These are phyloP conservation scores for Suillus fuscotomentosus DNA, from an alignment of 768 basidiomycete species.

Conservation along the genomic window DNA sequence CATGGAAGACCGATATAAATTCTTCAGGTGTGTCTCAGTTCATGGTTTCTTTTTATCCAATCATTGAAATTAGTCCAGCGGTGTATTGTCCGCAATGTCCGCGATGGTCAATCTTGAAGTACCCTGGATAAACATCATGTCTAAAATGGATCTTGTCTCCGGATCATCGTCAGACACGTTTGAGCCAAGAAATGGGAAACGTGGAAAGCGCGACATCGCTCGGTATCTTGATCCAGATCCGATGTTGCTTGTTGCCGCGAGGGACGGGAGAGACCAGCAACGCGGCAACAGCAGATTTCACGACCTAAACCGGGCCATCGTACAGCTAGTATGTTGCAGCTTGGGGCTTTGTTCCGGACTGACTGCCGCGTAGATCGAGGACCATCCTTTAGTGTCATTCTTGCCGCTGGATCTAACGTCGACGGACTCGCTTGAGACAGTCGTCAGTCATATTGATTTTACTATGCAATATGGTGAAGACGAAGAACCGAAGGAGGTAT, in stretches of 20 bases:
- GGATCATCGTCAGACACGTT: conserved; percentile 34
- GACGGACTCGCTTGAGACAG: conserved; percentile 84
- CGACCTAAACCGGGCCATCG: conserved; percentile 91
- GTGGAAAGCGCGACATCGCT: conserved; percentile 77
- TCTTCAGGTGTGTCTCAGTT: conserved; percentile 67
- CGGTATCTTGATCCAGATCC: conserved; percentile 98
- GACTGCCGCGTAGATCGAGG: conserved; percentile 73
- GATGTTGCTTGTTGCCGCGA: conserved; percentile 65
- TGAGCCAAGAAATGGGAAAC: conserved; percentile 68
- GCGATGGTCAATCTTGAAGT: conserved; percentile 98
- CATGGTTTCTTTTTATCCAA: not conserved
- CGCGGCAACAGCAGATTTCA: conserved; percentile 85
- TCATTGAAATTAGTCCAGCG: conserved; percentile 43
- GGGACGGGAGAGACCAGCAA: conserved; percentile 45
- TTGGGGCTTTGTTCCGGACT: not conserved
- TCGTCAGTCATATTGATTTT: conserved; percentile 95
- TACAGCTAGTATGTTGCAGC: conserved; percentile 70
- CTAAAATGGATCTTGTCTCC: conserved; percentile 97
- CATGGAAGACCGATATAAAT: conserved; percentile 99
- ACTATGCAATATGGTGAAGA: conserved; percentile 99
- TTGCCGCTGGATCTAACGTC: conserved; percentile 89
- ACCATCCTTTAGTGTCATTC: conserved; percentile 97
- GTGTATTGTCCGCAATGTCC: conserved; percentile 96
- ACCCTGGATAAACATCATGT: conserved; percentile 97
- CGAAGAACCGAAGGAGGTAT: conserved; percentile 93